A percentile compares a stretch with the other conserved stretches of the same genome.
phyloP scores from a whole-genome alignment of 225 moss, liverwort and hornwort genomes.

The Climacium dendroides region DNA sequence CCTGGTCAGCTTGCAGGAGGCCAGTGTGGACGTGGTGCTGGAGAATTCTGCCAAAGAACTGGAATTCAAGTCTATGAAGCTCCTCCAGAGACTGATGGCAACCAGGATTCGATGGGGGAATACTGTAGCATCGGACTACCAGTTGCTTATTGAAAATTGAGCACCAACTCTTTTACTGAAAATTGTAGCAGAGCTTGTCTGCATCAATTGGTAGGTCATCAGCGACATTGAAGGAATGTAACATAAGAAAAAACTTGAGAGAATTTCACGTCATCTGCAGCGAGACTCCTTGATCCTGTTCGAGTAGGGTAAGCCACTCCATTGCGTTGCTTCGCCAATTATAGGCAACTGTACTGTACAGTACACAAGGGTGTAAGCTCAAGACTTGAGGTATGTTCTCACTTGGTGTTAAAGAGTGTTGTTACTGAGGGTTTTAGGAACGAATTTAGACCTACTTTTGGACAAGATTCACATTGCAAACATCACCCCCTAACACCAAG shows the following conservation, averaged over 20 bases:
- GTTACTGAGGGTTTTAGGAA: no score
- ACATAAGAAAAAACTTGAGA: not conserved
- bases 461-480: no score
- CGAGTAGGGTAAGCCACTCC: not conserved
- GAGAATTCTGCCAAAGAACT: slow-evolving; percentile 28
- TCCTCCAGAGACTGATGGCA: slow-evolving; percentile 27
- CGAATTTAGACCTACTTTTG: no score
- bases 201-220: not conserved
- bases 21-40: slow-evolving; percentile 5
- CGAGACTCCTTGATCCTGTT: not conserved
- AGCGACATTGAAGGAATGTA: not conserved
- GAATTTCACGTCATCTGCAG: not conserved
- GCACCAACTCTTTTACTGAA: not conserved
- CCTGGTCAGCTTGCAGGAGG: slow-evolving; percentile 11
- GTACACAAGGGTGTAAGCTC: not conserved
- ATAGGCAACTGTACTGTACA: not conserved
- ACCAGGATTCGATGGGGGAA: slow-evolving; percentile 19
- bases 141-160: slow-evolving; percentile 10
- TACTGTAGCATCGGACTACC: not conserved
- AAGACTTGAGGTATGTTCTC: no score
- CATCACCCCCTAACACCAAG: no score
- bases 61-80: slow-evolving; percentile 27
- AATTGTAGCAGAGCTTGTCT: not conserved
- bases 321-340: not conserved
- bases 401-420: no score